phyloP scores from a whole-genome alignment of 2,329 filamentous ascomycete genomes.

The Lasiodiplodia gonubiensis region DNA sequence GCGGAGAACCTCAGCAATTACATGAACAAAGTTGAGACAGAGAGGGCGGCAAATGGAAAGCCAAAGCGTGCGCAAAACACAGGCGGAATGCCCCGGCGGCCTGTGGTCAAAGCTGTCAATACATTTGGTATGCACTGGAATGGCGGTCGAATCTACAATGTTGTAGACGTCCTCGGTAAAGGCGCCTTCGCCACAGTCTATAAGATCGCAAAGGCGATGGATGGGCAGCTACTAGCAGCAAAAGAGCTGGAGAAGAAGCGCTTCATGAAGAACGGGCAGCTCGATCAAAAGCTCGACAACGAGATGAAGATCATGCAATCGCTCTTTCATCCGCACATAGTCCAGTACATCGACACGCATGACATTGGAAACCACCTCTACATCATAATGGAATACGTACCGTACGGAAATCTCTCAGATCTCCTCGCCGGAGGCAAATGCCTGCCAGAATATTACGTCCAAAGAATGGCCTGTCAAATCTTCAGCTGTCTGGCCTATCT shows the following conservation, averaged over 20 bases:
- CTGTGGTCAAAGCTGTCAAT: constrained; percentile 35
- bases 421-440: constrained; percentile 67
- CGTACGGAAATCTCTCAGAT: constrained; percentile 79
- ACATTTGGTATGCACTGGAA: constrained; percentile 75
- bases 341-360: constrained; percentile 87
- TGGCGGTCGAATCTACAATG: constrained; percentile 84
- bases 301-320: constrained; percentile 96
- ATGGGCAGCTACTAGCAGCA: constrained; percentile 83
- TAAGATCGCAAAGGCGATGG: constrained; percentile 82
- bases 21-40: constrained; percentile 47
- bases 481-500: constrained; percentile 84
- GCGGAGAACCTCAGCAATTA: constrained; percentile 72
- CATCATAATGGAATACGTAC: constrained; percentile 96
- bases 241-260: constrained; percentile 94
- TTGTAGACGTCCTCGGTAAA: constrained; percentile 80
- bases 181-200: constrained; percentile 96
- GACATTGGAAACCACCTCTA: constrained; percentile 82
- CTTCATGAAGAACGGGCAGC: constrained; percentile 88
- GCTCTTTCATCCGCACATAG: constrained; percentile 85
- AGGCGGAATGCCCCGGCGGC: not conserved
- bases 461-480: constrained; percentile 75
- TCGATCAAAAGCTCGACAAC: constrained; percentile 92
- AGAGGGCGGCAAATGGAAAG: not conserved
- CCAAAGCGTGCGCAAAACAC: not conserved
- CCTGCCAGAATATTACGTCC: constrained; percentile 72